A percentile compares a stretch with the other conserved stretches of the same genome.
Conservation (phyloP, 805 yeast genomes). For the Kazachstania bromeliacearum region DNA sequence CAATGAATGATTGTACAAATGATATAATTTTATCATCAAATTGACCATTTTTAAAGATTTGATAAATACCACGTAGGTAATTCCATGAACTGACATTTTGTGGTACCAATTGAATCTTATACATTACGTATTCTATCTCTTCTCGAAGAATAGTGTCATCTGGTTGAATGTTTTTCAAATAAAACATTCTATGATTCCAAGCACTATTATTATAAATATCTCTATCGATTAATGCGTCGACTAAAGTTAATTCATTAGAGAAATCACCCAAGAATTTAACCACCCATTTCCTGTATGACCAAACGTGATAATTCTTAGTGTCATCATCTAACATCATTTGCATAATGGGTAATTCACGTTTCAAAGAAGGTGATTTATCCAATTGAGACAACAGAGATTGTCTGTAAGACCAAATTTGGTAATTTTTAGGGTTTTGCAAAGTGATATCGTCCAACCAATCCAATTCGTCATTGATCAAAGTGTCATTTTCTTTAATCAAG, state of each 20-base stretch:
- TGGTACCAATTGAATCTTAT: conserved; percentile 50
- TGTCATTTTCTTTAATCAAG: conserved; percentile 26
- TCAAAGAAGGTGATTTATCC: conserved; percentile 23
- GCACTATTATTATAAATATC: conserved; percentile 89
- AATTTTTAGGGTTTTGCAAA: conserved; percentile 72
- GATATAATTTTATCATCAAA: conserved; percentile 34
- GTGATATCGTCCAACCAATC: conserved; percentile 76
- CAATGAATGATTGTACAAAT: conserved; percentile 39
- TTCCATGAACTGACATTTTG: conserved; percentile 84
- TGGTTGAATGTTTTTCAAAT: conserved; percentile 29
- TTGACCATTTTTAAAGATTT: conserved; percentile 14
- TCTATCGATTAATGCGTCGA: conserved; percentile 36
- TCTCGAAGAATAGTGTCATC: conserved; percentile 12
- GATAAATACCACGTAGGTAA: conserved; percentile 56
- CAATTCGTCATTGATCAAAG: conserved; percentile 40
- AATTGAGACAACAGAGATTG: conserved; percentile 45
- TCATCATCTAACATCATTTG: conserved; percentile 67
- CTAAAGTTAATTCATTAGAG: conserved; percentile 43
- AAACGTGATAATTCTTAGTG: conserved; percentile 87
- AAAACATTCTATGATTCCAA: conserved; percentile 78
- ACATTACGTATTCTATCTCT: conserved; percentile 48
- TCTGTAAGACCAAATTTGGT: conserved; percentile 95
- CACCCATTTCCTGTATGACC: conserved; percentile 89
- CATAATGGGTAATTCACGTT: conserved; percentile 57
- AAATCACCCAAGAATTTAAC: conserved; percentile 46